Evolutionary conservation across 805 yeast genomes (phyloP).

Genomic region (Candida pini): DNA sequence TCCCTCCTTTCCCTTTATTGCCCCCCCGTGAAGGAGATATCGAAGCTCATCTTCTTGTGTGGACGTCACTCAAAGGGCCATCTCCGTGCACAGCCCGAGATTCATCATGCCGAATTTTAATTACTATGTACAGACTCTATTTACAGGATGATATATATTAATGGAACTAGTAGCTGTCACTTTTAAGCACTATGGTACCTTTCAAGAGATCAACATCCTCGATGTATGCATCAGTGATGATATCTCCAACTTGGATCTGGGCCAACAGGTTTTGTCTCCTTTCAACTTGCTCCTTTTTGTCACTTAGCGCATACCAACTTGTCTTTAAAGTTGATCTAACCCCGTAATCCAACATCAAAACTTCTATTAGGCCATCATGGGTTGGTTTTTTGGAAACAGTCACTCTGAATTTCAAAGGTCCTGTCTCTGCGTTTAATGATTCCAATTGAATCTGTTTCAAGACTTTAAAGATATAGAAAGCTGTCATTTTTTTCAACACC

Average conservation of each 20-base stretch:
- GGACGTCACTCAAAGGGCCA: too few species aligned
- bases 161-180: slow-evolving; percentile 20
- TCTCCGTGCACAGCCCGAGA: too few species aligned
- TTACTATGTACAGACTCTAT: not conserved
- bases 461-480: slow-evolving; percentile 27
- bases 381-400: slow-evolving; percentile 38
- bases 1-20: too few species aligned
- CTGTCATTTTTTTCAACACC: slow-evolving; percentile 18
- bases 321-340: slow-evolving; percentile 24
- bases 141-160: not conserved
- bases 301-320: slow-evolving; percentile 22
- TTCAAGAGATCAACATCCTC: slow-evolving; percentile 39
- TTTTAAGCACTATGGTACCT: slow-evolving; percentile 31
- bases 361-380: slow-evolving; percentile 30
- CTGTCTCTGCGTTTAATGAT: slow-evolving; percentile 13
- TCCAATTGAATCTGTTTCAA: slow-evolving; percentile 19
- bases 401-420: slow-evolving; percentile 34
- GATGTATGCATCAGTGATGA: slow-evolving; percentile 33
- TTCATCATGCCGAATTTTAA: too few species aligned
- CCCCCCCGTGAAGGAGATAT: too few species aligned
- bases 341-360: slow-evolving; percentile 27
- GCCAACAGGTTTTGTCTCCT: slow-evolving; percentile 16
- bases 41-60: too few species aligned
- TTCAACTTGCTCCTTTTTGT: slow-evolving; percentile 10
- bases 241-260: slow-evolving; percentile 39